Evolutionary conservation across 768 basidiomycete species (phyloP), one percentile per base, ranked within the genome.

Genomic region (Heimioporus sp.): DNA sequence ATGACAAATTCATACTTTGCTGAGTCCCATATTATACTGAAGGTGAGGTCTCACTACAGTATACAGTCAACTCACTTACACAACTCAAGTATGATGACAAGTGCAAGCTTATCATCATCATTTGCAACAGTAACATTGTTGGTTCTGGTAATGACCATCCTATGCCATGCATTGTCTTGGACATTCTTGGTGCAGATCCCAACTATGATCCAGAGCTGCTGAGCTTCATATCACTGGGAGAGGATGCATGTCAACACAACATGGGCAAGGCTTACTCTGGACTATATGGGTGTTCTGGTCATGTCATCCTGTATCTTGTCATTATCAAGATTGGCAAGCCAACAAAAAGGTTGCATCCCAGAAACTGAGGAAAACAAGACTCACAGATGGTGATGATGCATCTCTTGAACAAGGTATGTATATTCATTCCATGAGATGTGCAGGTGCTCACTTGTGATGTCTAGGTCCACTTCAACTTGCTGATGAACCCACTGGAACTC

Each of bases 21-120:
- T 95, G 98, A 65, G 93, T 98, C 0, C 96, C 96, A 24, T 98
- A 95, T 80, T 98, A 98, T 67, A 98, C 96, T 3, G 96, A 98
- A 77, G 96, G 94, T 56, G 89, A 94, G 56, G 67, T 75, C 15
- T 97, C 92, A 5, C 76, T 98, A 46, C 80, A 88, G 44, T 77
- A 76, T 60, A 97, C 94, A 2, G 96, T 99, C 65, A 93, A 98
- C 66, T 96, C 94, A 5, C 75, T 99, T 51, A 92, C 96, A 2
- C 83, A 89, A 67, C 78, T 96, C 72, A 95, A 92, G 70, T 99
- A 98, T 62, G 96, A 99, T 63, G 96, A 99, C 76, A 99, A 98
- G 72, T 89, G 96, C 36, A 98, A 98, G 71, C 76, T 98, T 8
- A 76, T 98, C 28, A 80, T 96, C 54, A 76, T 98, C 73, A 87